phyloP scores from a whole-genome alignment of 768 basidiomycete genomes.

The Hebeloma cylindrosporum region DNA sequence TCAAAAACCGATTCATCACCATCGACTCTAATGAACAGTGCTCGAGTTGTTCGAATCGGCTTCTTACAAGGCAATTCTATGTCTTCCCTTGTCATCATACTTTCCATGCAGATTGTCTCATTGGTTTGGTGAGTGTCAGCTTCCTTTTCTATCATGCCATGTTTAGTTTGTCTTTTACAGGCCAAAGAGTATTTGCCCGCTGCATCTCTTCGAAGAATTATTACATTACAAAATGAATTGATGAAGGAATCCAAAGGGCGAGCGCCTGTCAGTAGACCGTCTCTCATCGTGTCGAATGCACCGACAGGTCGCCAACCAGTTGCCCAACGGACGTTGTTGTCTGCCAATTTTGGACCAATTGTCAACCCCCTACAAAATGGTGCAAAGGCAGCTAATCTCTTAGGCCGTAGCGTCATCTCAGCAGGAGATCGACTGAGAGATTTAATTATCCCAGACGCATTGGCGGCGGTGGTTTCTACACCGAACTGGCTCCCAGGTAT shows the following conservation, averaged over 20 bases:
- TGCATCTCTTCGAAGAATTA: conserved; percentile 77
- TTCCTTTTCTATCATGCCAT: neutral
- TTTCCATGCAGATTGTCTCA: conserved; percentile 97
- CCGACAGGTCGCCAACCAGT: conserved; percentile 42
- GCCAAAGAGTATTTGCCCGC: conserved; percentile 91
- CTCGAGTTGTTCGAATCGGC: conserved; percentile 69
- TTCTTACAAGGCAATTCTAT: conserved; percentile 92
- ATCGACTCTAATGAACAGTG: conserved; percentile 88
- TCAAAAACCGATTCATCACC: conserved; percentile 89
- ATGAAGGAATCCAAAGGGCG: conserved; percentile 49
- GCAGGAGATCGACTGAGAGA: conserved; percentile 90
- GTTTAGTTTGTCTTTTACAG: conserved; percentile 40
- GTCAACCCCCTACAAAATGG: conserved; percentile 59
- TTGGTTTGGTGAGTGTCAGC: conserved; percentile 72
- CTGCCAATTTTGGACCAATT: conserved; percentile 64
- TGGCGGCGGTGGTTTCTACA: conserved; percentile 80
- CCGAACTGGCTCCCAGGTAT: conserved; percentile 77
- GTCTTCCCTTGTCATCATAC: conserved; percentile 98
- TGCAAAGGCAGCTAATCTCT: conserved; percentile 60
- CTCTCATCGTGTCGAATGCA: conserved; percentile 25
- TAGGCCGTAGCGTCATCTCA: conserved; percentile 80
- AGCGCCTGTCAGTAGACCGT: conserved; percentile 30
- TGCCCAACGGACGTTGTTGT: conserved; percentile 61
- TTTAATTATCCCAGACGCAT: conserved; percentile 90
- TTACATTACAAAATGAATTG: conserved; percentile 83